Conservation (phyloP, 257 asterid species). For the Capsicum chinense region DNA sequence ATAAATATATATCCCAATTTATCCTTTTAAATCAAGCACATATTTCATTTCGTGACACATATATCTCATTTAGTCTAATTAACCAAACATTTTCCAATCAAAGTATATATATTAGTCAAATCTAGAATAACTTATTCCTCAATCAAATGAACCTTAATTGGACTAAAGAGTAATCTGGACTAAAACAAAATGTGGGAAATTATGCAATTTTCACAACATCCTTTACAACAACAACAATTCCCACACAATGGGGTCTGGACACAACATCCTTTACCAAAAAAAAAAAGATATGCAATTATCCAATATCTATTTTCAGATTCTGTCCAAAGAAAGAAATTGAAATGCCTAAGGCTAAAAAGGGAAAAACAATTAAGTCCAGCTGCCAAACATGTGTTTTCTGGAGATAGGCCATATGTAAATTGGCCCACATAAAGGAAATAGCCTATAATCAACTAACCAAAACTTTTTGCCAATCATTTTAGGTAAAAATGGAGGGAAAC, state of each 20-base stretch:
- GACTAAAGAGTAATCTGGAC: background rate
- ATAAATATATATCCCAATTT: background rate
- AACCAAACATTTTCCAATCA: background rate
- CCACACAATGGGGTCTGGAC: too few relatives aligned
- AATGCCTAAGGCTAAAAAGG: background rate
- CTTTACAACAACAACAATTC: too few relatives aligned
- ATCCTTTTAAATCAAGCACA: background rate
- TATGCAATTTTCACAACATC: too few relatives aligned
- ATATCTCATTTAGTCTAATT: background rate
- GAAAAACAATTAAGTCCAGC: background rate
- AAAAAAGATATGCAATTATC: too few relatives aligned
- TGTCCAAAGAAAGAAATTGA: background rate
- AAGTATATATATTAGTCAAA: background rate
- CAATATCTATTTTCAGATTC: background rate
- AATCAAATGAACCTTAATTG: background rate
- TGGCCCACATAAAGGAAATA: conserved; percentile 17
- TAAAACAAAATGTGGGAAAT: background rate
- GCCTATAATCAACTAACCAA: background rate
- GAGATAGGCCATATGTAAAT: background rate
- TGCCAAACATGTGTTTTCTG: conserved; percentile 18
- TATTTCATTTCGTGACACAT: too few relatives aligned
- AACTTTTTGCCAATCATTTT: conserved; percentile 19
- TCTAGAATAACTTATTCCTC: background rate
- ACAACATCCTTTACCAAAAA: too few relatives aligned
- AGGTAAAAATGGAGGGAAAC: conserved; percentile 23